These are phyloP conservation scores for Phytopythium mirpurense DNA, from an alignment of 352 stramenopile species.

Conservation along the genomic window DNA sequence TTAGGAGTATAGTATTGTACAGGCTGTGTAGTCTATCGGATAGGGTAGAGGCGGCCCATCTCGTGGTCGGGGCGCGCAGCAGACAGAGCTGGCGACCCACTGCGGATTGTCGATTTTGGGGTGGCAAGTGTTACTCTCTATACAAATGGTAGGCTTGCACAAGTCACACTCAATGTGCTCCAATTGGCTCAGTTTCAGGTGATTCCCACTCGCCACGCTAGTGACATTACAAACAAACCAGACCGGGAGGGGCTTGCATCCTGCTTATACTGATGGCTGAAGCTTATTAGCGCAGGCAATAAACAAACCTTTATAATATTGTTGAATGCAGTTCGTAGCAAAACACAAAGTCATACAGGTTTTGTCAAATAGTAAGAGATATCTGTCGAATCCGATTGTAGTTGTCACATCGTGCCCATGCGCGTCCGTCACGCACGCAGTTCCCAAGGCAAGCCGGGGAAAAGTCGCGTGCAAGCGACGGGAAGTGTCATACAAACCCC, in stretches of 20 bases:
- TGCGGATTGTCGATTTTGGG: too few species aligned
- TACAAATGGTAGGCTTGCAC: neutral
- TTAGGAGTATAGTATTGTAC: too few species aligned
- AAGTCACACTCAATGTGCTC: too few species aligned
- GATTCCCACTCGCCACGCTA: neutral
- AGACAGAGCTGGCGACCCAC: neutral
- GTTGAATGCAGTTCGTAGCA: too few species aligned
- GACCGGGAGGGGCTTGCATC: neutral
- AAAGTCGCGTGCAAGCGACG: constrained; percentile 5
- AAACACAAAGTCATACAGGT: too few species aligned
- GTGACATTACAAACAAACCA: neutral
- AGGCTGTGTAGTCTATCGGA: too few species aligned
- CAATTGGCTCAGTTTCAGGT: constrained; percentile 4
- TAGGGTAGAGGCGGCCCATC: constrained; percentile 2
- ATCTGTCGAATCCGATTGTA: constrained; percentile 1
- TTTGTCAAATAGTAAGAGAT: too few species aligned
- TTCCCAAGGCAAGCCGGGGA: neutral
- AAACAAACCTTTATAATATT: too few species aligned
- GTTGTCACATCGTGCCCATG: constrained; percentile 3
- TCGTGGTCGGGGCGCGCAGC: neutral
- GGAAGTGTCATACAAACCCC: neutral
- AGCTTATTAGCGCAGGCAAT: too few species aligned
- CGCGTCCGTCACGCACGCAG: constrained; percentile 4
- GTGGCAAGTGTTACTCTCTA: too few species aligned
- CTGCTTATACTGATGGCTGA: neutral